Conservation (phyloP, 352 stramenopile genomes). For the Pythium oligandrum region DNA sequence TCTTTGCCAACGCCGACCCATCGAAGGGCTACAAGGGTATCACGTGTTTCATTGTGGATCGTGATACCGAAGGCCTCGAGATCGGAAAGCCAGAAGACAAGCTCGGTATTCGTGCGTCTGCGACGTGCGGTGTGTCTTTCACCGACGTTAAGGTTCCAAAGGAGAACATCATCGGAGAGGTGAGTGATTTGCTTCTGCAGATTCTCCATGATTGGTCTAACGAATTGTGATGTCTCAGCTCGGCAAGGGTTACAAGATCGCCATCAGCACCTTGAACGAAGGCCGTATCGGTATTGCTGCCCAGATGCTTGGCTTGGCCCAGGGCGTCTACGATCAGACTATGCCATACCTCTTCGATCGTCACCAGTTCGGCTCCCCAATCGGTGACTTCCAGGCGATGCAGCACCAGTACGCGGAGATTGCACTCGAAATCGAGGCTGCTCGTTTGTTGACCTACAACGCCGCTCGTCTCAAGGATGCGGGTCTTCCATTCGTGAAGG, state of each 20-base stretch:
- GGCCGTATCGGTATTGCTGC: conserved; percentile 96
- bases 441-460: conserved; percentile 93
- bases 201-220: background rate
- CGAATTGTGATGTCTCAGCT: conserved; percentile 19
- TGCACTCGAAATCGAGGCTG: conserved; percentile 93
- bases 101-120: conserved; percentile 94
- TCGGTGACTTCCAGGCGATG: conserved; percentile 95
- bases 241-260: conserved; percentile 95
- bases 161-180: conserved; percentile 91
- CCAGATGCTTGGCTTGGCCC: conserved; percentile 96
- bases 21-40: conserved; percentile 96
- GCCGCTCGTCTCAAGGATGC: conserved; percentile 93
- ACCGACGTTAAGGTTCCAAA: conserved; percentile 93
- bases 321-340: conserved; percentile 94
- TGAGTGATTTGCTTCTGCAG: conserved; percentile 22
- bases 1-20: conserved; percentile 94
- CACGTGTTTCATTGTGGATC: conserved; percentile 97
- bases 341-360: conserved; percentile 96
- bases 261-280: conserved; percentile 96
- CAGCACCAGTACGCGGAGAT: conserved; percentile 96
- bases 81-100: conserved; percentile 96
- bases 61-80: conserved; percentile 88
- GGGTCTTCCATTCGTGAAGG: conserved; percentile 93
- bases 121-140: conserved; percentile 93
- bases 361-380: conserved; percentile 92